Evolutionary conservation across 331 rosid genomes (phyloP), one percentile per base, ranked within the genome.

Genomic region (Malus hybrid): DNA sequence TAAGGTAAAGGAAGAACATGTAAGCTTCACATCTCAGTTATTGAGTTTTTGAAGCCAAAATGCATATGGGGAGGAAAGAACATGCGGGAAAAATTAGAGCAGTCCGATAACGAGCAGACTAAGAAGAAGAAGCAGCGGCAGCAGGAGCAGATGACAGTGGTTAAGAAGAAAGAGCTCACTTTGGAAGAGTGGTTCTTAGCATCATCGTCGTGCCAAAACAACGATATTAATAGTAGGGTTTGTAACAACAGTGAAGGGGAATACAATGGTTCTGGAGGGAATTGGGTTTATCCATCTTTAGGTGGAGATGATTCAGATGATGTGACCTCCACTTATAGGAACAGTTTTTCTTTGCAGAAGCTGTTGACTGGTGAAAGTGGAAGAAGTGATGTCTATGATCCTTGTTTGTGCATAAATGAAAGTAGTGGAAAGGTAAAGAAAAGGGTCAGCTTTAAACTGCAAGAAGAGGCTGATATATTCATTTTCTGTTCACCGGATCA

Each of bases 401-500:
- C 69, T 68, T 66, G 79, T 70, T 13, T 80, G 39, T 50, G 81
- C 19, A 76, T 75, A 77, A 79, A 72, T 55, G 52, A 70, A 48
- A 86, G 83, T 28, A 87, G 79, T 68, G 36, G 72, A 52, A 81
- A 78, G 67, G 34, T 14, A 68, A 84, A 75, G 88, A 90, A 83
- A 84, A 83, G 75, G 67, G 93, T 82, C 11, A 90, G 82, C 53
- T 88, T 88, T 75, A 80, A 56, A 65, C 56, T 72, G 9, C 93
- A 85, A 60, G 82, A 84, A 76, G 89, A 74, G 57, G 83, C 88
- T 2, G 96, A 90, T 42, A 76, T 80, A 18, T 66, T 86, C 62
- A 76, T 82, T 70, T 68, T 88, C 63, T 14, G 76, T 58, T 58
- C 63, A 58, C 30, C 30, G 11, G 30, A 22, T 9, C 7, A 42